Percentiles rank a stretch among this genome's conserved stretches.
Evolutionary conservation across 176 grass and related monocot species (phyloP).

Genomic region (Hordeum vulgare): MorexV3_pseudomolecules_assembly NC_058522.1:535774621-535775120

Average conservation of each 20-base stretch:
- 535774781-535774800: conserved; percentile 97
- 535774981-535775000: conserved; percentile 73
- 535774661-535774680: conserved; percentile 17
- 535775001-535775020: conserved; percentile 17
- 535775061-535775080: conserved; percentile 98
- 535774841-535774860: neutral
- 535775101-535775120: conserved; percentile 91
- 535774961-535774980: conserved; percentile 75
- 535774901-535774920: conserved; percentile 94
- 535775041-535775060: conserved; percentile 97
- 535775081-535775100: conserved; percentile 97
- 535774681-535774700: conserved; percentile 85
- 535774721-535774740: conserved; percentile 97
- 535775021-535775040: conserved; percentile 55
- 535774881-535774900: conserved; percentile 18
- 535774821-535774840: conserved; percentile 97
- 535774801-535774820: conserved; percentile 99
- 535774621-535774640: conserved; percentile 10
- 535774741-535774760: conserved; percentile 95
- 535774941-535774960: conserved; percentile 22
- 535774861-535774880: conserved; percentile 2
- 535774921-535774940: conserved; percentile 36
- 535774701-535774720: conserved; percentile 88
- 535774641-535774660: neutral
- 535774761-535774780: conserved; percentile 97